phyloP scores from a whole-genome alignment of 1,139 yeast genomes.

The Zygoascus sp. region DNA sequence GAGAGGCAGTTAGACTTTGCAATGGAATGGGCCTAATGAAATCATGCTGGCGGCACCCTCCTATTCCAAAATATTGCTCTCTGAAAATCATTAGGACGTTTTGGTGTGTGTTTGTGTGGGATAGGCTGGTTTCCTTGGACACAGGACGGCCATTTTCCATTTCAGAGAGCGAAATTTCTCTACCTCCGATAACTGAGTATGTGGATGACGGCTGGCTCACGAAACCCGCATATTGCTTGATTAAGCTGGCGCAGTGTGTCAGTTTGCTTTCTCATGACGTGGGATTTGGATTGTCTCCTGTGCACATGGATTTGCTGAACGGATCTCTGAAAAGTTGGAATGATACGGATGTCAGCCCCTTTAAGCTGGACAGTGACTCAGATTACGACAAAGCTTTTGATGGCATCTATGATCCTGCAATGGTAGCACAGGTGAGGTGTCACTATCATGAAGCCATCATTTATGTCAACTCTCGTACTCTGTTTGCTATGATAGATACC shows the following conservation, averaged over 20 bases:
- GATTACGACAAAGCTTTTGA: slow-evolving; percentile 10
- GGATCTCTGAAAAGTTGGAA: slow-evolving; percentile 20
- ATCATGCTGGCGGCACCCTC: slow-evolving; percentile 17
- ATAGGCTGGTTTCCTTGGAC: slow-evolving; percentile 52
- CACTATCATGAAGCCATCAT: slow-evolving; percentile 23
- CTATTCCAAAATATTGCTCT: slow-evolving; percentile 40
- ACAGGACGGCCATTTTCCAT: slow-evolving; percentile 49
- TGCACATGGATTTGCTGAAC: slow-evolving; percentile 14
- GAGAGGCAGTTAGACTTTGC: slow-evolving; percentile 51
- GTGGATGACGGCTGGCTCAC: slow-evolving; percentile 55
- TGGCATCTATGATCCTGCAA: slow-evolving; percentile 16
- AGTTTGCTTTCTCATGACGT: slow-evolving; percentile 24
- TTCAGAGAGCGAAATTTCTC: slow-evolving; percentile 38
- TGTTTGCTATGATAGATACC: slow-evolving; percentile 20
- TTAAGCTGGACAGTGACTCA: slow-evolving; percentile 9
- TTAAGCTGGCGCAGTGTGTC: slow-evolving; percentile 24
- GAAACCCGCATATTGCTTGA: slow-evolving; percentile 41
- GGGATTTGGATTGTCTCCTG: slow-evolving; percentile 20
- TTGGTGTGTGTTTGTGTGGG: slow-evolving; percentile 56
- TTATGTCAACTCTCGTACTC: slow-evolving; percentile 19
- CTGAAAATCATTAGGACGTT: slow-evolving; percentile 52
- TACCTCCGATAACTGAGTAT: slow-evolving; percentile 37
- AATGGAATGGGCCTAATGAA: slow-evolving; percentile 53
- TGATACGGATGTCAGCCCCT: slow-evolving; percentile 6
- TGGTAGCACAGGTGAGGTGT: slow-evolving; percentile 20